Percentiles rank a stretch among this genome's conserved stretches.
These are phyloP conservation scores for Strobilomyces dryophilus DNA, from an alignment of 768 basidiomycete species.

Conservation along the genomic window DNA sequence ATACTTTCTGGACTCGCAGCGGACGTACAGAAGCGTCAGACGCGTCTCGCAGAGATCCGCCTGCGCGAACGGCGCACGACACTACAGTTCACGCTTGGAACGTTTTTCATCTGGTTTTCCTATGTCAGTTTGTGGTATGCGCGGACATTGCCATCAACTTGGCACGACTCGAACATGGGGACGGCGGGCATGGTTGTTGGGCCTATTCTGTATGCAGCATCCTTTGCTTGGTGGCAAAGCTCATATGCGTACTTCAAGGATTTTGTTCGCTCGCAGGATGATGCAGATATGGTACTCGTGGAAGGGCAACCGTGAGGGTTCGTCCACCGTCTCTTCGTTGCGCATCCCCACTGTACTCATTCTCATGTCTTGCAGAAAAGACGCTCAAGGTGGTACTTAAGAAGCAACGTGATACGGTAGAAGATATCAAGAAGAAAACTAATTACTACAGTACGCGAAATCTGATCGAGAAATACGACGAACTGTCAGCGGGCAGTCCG, in stretches of 20 bases:
- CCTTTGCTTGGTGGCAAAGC: background rate
- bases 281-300: conserved; percentile 82
- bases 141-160: conserved; percentile 43
- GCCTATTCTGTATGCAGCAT: conserved; percentile 66
- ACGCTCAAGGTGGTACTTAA: conserved; percentile 69
- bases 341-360: background rate
- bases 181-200: conserved; percentile 57
- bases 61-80: conserved; percentile 78
- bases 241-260: conserved; percentile 34
- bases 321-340: background rate
- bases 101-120: conserved; percentile 65
- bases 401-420: conserved; percentile 79
- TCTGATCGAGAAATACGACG: conserved; percentile 88
- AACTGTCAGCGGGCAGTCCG: conserved; percentile 34
- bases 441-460: conserved; percentile 92
- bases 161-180: conserved; percentile 31
- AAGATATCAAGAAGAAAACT: conserved; percentile 97
- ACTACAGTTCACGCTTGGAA: conserved; percentile 73
- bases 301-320: conserved; percentile 80
- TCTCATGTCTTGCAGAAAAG: conserved; percentile 52
- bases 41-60: conserved; percentile 77
- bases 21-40: conserved; percentile 71
- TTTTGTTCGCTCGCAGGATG: conserved; percentile 73
- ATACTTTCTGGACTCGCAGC: conserved; percentile 61
- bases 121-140: conserved; percentile 77